These are phyloP conservation scores for Cordyceps cateniannulata DNA, from an alignment of 2,329 filamentous ascomycete genomes.

Conservation along the genomic window DNA sequence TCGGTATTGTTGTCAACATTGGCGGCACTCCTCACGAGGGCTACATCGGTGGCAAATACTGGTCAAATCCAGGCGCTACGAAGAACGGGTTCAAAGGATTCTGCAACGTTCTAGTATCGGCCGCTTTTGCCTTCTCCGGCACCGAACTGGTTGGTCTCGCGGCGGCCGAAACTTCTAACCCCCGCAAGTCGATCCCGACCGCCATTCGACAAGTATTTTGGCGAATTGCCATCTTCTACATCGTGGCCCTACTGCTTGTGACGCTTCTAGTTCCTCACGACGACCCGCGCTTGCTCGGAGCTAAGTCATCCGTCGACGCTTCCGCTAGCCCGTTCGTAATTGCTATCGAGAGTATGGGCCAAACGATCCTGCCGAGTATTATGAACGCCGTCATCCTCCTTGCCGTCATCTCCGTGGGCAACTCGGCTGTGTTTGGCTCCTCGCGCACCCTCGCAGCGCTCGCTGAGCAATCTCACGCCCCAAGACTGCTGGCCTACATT, in stretches of 20 bases:
- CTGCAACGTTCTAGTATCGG: conserved; percentile 60
- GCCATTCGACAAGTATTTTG: conserved; percentile 66
- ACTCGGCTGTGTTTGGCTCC: conserved; percentile 45
- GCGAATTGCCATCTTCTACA: conserved; percentile 41
- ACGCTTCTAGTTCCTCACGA: conserved; percentile 35
- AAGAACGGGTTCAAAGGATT: conserved; percentile 63
- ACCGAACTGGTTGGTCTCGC: conserved; percentile 62
- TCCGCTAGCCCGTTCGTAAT: conserved; percentile 43
- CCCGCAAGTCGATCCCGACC: conserved; percentile 62
- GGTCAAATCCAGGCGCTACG: conserved; percentile 44
- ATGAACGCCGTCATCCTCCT: conserved; percentile 47
- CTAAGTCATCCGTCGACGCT: conserved; percentile 20
- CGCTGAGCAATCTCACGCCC: conserved; percentile 44
- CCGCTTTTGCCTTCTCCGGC: conserved; percentile 61
- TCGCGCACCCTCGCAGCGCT: conserved; percentile 47
- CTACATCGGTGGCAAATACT: conserved; percentile 34
- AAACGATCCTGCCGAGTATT: conserved; percentile 38
- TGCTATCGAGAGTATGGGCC: conserved; percentile 38
- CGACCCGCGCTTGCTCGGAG: conserved; percentile 33
- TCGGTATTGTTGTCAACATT: conserved; percentile 47
- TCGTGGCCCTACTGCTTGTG: conserved; percentile 38
- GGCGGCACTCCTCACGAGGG: conserved; percentile 45
- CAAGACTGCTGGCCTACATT: conserved; percentile 43
- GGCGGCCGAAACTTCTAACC: conserved; percentile 59
- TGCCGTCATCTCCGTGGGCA: conserved; percentile 45